Evolutionary conservation across 164 flowering plant genomes (phyloP), one percentile per base, ranked within the genome.

Genomic region (Piper betle): DNA sequence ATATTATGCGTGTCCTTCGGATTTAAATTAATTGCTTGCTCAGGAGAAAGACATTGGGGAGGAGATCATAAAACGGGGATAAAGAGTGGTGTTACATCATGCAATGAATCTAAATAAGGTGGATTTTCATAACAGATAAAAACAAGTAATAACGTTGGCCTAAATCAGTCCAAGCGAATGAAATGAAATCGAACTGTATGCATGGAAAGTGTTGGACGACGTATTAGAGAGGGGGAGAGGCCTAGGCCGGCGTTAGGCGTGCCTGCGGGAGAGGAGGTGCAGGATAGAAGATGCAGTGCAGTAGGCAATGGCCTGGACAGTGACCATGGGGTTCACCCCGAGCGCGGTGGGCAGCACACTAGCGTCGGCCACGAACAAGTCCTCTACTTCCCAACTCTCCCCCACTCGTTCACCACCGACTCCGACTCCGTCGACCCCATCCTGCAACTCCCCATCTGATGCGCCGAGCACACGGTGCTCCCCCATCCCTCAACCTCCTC

Each of bases 281-380:
- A 78, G 54, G 78, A 72, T 56, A 0, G 72, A 67, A 8, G 64
- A 68, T 54, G 79, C 69, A 43, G 74, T 80, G 78, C 96, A 91
- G 63, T 84, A 82, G 61, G 94, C 86, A 57, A 89, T 86, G 64
- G 94, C 69, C 59, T 82, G 75, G 57, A 91, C 77, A 15, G 96
- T 88, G 55, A 91, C 74, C 96, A 91, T 88, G 7, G 97, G 97
- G 78, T 91, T 91, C 39, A 86, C 79, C 16, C 96, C 96, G 40
- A 91, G 61, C 4, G 97, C 91, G 19, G 74, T 80, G 3, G 97
- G 97, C 42, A 91, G 69, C 11, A 88, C 81, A 65, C 97, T 91
- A 4, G 79, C 77, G 59, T 91, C 97, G 17, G 91, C 84, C 5
- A 91, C 76, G 61, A 71, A 91, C 57, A 86, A 61, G 5, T 79